phyloP scores from a whole-genome alignment of 441 rosid genomes.

The Syzygium syzygioides region DNA sequence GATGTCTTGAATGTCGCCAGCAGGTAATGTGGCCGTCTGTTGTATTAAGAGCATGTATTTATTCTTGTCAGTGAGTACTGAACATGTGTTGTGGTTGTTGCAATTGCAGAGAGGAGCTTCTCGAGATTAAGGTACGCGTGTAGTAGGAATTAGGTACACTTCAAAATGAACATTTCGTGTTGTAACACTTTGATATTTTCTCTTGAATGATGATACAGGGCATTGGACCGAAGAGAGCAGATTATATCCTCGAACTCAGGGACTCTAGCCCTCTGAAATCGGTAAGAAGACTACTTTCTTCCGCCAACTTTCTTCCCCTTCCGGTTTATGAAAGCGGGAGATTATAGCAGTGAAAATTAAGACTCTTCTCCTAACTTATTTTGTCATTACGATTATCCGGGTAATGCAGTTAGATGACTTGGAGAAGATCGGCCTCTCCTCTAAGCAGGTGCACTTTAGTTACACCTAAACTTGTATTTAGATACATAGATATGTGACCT shows the following conservation, averaged over 20 bases:
- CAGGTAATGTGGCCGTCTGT: slow-evolving; percentile 33
- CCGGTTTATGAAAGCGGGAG: background rate
- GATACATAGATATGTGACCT: background rate
- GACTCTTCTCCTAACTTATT: background rate
- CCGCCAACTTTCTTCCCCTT: background rate
- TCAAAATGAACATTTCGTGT: background rate
- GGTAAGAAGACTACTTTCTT: slow-evolving; percentile 28
- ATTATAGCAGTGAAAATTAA: background rate
- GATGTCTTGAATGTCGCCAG: slow-evolving; percentile 68
- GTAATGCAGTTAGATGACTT: slow-evolving; percentile 56
- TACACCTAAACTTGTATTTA: background rate
- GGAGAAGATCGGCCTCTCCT: slow-evolving; percentile 81
- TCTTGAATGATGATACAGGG: slow-evolving; percentile 35
- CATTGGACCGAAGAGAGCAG: slow-evolving; percentile 77
- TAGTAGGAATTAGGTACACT: background rate
- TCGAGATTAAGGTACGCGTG: slow-evolving; percentile 56
- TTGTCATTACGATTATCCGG: background rate
- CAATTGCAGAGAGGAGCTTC: slow-evolving; percentile 66
- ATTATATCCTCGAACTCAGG: slow-evolving; percentile 66
- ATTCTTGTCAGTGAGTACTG: slow-evolving; percentile 6
- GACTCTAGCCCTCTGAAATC: slow-evolving; percentile 58
- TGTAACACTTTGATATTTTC: background rate
- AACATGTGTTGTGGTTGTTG: background rate
- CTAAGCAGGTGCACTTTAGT: slow-evolving; percentile 41
- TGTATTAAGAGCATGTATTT: background rate